Evolutionary conservation across 2,329 filamentous ascomycete species (phyloP), one percentile per base, ranked within the genome.

Genomic region (Penicillium olsonii): DNA sequence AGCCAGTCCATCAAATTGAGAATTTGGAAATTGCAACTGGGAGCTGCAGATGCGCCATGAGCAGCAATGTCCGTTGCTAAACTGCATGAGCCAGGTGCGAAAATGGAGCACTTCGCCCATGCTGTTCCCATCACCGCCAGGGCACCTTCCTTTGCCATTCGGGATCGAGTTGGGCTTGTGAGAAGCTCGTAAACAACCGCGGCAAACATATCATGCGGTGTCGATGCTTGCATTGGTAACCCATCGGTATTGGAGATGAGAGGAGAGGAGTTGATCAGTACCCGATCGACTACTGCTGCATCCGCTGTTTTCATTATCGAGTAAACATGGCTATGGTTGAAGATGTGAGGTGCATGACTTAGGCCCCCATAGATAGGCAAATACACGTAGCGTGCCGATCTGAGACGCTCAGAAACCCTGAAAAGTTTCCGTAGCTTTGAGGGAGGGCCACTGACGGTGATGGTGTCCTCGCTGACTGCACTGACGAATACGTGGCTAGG

Each of bases 301-400:
- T 18, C 9, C 9, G 7, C 7, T 18, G n/a, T 35, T 15, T 31
- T 6, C n/a, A 61, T 22, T 26, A 61, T 48, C 2, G 12, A 17
- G 8, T 49, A 18, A 11, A 55, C 50, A 53, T 65, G 42, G 4
- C 55, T 20, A 4, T 18, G 6, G 20, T 37, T 65, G 58, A 84
- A 85, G 3, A 76, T 71, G 37, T 76, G 75, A 43, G 66, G 72
- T 14, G 79, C 75, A 53, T 69, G 66, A 24, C 65, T 67, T 1
- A 67, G 44, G 5, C 66, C 66, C 0, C 57, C 57, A 48, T 63
- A 66, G 0, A 68, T 61, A 1, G 65, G 63, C 12, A 69, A 34
- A 11, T 50, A 41, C 10, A 56, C 42, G 42, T 52, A 56, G 20
- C 56, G 60, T 22, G 47, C 40, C n/a, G 55, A 41, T 8, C 60